Evolutionary conservation across 2,329 filamentous ascomycete species (phyloP), one percentile per base, ranked within the genome.

Genomic region (Biscogniauxia mediterranea): DNA sequence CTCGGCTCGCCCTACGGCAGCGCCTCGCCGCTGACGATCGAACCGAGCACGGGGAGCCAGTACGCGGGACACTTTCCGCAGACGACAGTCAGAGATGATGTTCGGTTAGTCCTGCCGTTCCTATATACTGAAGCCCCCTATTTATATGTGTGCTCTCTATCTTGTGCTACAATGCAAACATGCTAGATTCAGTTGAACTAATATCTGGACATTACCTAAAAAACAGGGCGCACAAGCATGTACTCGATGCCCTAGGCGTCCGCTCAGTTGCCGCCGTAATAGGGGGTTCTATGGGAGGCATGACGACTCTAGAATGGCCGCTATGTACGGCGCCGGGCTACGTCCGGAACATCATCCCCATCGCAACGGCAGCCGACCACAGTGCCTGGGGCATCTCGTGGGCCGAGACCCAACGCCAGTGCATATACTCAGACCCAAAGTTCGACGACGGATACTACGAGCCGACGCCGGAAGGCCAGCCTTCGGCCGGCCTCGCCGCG

Each of bases 41-140:
- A 68, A 13, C 62, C 63, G 25, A 60, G 59, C 28, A 69, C 61
- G 17, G 68, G 67, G 19, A 58, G 58, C 52, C 61, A 20, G 28
- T 70, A 70, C 20, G 69, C 65, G 3, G 62, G 58, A 8, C 86
- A 89, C 63, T 90, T 90, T 62, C 88, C 88, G 51, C 76, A 89
- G 66, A 89, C 87, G 6, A 90, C 87, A 0, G 83, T 89, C 46
- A 79, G 86, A 66, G 88, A 90, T 72, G 88, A 90, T 74, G 87
- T 90, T 57, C 76, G 76, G 61, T 68, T 60, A 20, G 66, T 60
- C 21, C 6, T 56, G 38, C 11, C 8, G 11, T 3, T 8, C 8
- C 2, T 26, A 53, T 28, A 9, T 20, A 20, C 51, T 19, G 11
- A 13, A 2, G 5, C n/a, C 51, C 51, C 6, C 13, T 15, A 51